Evolutionary conservation across 805 yeast species (phyloP).

Genomic region (Helenozyma baotianmanensis): DNA sequence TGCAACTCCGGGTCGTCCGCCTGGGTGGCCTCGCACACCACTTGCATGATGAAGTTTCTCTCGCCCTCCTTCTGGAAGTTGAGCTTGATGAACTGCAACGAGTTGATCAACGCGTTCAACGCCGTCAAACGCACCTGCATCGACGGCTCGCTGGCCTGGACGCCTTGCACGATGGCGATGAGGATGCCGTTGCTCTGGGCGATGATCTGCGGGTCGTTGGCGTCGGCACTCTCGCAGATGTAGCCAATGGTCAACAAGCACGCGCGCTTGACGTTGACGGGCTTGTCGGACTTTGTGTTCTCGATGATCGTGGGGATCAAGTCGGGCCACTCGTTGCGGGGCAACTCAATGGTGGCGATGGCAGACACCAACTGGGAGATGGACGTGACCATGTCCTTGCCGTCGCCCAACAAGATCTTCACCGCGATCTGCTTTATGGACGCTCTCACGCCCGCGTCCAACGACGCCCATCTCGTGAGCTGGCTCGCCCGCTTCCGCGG

Average conservation of each 20-base stretch:
- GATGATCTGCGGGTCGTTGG: conserved; percentile 67
- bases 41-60: conserved; percentile 96
- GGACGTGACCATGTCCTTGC: conserved; percentile 77
- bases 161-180: conserved; percentile 96
- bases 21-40: conserved; percentile 98
- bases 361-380: conserved; percentile 95
- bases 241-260: conserved; percentile 88
- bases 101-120: conserved; percentile 83
- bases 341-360: conserved; percentile 93
- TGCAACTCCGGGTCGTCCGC: conserved; percentile 76
- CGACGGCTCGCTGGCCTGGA: conserved; percentile 75
- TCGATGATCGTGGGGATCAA: conserved; percentile 79
- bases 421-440: conserved; percentile 62
- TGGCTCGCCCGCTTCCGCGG: conserved; percentile 50
- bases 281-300: conserved; percentile 75
- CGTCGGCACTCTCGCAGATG: conserved; percentile 93
- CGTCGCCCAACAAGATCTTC: conserved; percentile 56
- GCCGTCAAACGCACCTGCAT: conserved; percentile 81
- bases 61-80: conserved; percentile 93
- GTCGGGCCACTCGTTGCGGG: conserved; percentile 83
- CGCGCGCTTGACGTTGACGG: conserved; percentile 78
- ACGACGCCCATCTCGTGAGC: conserved; percentile 68
- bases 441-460: conserved; percentile 51
- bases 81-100: conserved; percentile 80
- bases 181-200: conserved; percentile 87